Percentiles rank a stretch among this genome's conserved stretches.
Evolutionary conservation across 2,329 filamentous ascomycete species (phyloP).

Genomic region (Thelonectria discophora): DNA sequence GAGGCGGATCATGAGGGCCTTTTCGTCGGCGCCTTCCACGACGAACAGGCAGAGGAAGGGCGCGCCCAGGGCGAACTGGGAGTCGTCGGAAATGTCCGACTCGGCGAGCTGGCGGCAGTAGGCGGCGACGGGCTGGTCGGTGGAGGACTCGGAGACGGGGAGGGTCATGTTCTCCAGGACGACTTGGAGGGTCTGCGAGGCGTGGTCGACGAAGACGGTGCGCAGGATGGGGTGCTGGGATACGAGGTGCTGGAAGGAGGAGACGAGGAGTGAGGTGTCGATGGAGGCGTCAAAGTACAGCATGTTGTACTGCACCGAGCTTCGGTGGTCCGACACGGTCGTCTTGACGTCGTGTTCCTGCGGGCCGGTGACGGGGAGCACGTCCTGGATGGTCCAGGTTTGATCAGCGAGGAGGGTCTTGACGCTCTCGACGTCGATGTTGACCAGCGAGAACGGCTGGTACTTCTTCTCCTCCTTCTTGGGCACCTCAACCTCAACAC

Average conservation of each 20-base stretch:
- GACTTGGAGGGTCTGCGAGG: slow-evolving; percentile 31
- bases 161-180: slow-evolving; percentile 33
- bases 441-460: slow-evolving; percentile 34
- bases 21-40: slow-evolving; percentile 30
- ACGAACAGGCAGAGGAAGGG: slow-evolving; percentile 36
- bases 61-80: slow-evolving; percentile 25
- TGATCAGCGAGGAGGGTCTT: slow-evolving; percentile 31
- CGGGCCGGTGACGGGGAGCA: slow-evolving; percentile 35
- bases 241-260: slow-evolving; percentile 38
- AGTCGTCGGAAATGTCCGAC: slow-evolving; percentile 23
- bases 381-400: slow-evolving; percentile 35
- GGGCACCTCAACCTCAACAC: slow-evolving; percentile 4
- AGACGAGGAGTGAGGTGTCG: slow-evolving; percentile 27
- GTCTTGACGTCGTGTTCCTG: slow-evolving; percentile 37
- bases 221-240: slow-evolving; percentile 37
- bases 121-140: slow-evolving; percentile 23
- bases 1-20: slow-evolving; percentile 43
- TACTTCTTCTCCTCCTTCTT: slow-evolving; percentile 30
- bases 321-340: slow-evolving; percentile 34
- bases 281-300: slow-evolving; percentile 40
- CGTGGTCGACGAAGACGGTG: slow-evolving; percentile 38
- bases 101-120: slow-evolving; percentile 33
- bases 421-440: slow-evolving; percentile 19
- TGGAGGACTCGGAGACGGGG: slow-evolving; percentile 25
- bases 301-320: slow-evolving; percentile 43